Conservation (phyloP, 257 asterid species). For the Rhazya stricta region DNA sequence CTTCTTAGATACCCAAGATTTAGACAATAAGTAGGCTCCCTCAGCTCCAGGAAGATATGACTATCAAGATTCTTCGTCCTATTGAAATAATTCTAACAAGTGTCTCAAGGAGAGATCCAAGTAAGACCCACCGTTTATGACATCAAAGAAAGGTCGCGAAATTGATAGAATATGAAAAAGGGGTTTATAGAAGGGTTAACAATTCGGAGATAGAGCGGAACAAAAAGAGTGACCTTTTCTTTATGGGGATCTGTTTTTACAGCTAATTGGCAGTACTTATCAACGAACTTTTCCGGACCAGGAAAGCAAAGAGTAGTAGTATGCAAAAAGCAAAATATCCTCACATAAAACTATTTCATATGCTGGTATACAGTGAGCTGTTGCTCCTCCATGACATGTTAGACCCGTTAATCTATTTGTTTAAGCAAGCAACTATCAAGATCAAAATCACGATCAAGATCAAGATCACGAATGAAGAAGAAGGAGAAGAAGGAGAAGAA, state of each 20-base stretch:
- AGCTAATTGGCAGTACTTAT: neutral
- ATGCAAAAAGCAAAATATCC: no score
- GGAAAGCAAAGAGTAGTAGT: neutral
- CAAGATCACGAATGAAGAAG: neutral
- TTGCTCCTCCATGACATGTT: neutral
- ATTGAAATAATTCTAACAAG: conserved; percentile 10
- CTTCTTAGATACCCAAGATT: neutral
- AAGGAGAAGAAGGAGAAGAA: neutral
- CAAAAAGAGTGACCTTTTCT: conserved; percentile 12
- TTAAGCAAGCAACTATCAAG: no score
- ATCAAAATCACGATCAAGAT: no score
- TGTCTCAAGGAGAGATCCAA: conserved; percentile 24
- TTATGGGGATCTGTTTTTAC: conserved; percentile 3
- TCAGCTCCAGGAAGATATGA: neutral
- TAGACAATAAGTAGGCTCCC: neutral
- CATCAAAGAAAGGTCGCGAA: conserved; percentile 18
- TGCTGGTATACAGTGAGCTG: neutral
- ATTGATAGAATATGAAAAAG: conserved; percentile 12
- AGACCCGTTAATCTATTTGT: no score
- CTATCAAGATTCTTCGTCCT: neutral
- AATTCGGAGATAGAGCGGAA: neutral
- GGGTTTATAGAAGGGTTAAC: conserved; percentile 10
- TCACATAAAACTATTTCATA: no score
- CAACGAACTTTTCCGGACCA: neutral
- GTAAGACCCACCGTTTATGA: conserved; percentile 5